phyloP scores from a whole-genome alignment of 495 filamentous ascomycete species.

The Lophium mytilinum region DNA sequence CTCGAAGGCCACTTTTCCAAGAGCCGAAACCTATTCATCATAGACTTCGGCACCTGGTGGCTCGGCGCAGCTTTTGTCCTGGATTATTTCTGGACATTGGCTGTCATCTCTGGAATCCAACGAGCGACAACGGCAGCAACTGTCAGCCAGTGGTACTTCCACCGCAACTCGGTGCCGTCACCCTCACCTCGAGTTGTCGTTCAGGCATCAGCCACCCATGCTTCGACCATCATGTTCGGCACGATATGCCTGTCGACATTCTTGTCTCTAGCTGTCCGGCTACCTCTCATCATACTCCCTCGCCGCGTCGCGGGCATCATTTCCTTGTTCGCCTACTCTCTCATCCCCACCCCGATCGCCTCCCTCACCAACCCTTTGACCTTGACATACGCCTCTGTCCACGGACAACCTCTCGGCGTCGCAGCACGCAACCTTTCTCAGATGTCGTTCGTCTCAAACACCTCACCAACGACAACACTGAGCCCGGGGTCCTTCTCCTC shows the following conservation, averaged over 20 bases:
- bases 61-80: slow-evolving; percentile 81
- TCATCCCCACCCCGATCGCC: slow-evolving; percentile 75
- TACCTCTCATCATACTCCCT: slow-evolving; percentile 80
- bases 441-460: slow-evolving; percentile 61
- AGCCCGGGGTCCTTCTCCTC: slow-evolving; percentile 49
- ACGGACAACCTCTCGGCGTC: slow-evolving; percentile 68
- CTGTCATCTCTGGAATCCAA: slow-evolving; percentile 76
- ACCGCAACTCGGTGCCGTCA: slow-evolving; percentile 72
- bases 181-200: slow-evolving; percentile 71
- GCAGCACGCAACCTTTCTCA: slow-evolving; percentile 70
- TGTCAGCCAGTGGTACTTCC: slow-evolving; percentile 98
- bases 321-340: slow-evolving; percentile 57
- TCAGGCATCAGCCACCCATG: slow-evolving; percentile 69
- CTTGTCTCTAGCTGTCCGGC: slow-evolving; percentile 67
- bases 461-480: slow-evolving; percentile 52
- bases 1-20: slow-evolving; percentile 69
- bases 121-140: slow-evolving; percentile 88
- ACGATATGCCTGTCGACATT: slow-evolving; percentile 83
- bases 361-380: slow-evolving; percentile 83
- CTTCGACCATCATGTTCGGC: slow-evolving; percentile 79
- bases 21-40: slow-evolving; percentile 49
- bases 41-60: slow-evolving; percentile 84
- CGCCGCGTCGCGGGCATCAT: slow-evolving; percentile 57
- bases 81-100: slow-evolving; percentile 91
- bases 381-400: slow-evolving; percentile 88